phyloP scores from a whole-genome alignment of 208 protist species.

The Leishmania tropica region DNA sequence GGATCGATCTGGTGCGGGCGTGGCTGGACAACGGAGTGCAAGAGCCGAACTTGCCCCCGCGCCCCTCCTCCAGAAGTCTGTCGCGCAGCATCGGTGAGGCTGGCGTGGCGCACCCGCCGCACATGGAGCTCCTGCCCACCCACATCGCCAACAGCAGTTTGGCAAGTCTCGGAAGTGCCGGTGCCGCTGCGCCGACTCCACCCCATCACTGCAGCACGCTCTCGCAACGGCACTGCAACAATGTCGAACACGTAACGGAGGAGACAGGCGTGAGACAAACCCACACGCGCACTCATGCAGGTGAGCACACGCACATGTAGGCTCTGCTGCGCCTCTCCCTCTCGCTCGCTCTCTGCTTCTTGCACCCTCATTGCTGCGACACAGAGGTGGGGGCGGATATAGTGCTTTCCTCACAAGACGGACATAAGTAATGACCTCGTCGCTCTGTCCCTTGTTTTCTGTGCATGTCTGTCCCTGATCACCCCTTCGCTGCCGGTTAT shows the following conservation, averaged over 20 bases:
- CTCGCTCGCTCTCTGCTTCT: not conserved
- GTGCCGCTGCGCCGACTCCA: not conserved
- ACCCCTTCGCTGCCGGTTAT: not conserved
- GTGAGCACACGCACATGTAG: too few species aligned
- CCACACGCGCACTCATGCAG: not conserved
- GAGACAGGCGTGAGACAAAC: not conserved
- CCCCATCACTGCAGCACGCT: not conserved
- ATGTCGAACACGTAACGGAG: not conserved
- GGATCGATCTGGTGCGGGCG: slow-evolving; percentile 47
- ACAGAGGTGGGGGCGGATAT: not conserved
- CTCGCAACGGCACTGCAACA: not conserved
- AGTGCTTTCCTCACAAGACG: not conserved
- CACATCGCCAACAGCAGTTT: not conserved
- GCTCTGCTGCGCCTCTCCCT: not conserved
- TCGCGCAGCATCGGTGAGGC: not conserved
- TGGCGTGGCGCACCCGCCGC: not conserved
- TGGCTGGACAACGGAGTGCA: slow-evolving; percentile 25
- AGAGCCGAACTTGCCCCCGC: not conserved
- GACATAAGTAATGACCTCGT: not conserved
- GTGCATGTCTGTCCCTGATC: not conserved
- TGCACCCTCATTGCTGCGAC: not conserved
- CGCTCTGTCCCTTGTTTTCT: not conserved
- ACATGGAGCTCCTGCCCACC: not conserved
- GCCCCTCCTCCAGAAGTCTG: not conserved
- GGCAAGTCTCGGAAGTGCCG: not conserved